A percentile compares a stretch with the other conserved stretches of the same genome.
phyloP scores from a whole-genome alignment of 179 eudicot species.

The Camellia oleifera region DNA sequence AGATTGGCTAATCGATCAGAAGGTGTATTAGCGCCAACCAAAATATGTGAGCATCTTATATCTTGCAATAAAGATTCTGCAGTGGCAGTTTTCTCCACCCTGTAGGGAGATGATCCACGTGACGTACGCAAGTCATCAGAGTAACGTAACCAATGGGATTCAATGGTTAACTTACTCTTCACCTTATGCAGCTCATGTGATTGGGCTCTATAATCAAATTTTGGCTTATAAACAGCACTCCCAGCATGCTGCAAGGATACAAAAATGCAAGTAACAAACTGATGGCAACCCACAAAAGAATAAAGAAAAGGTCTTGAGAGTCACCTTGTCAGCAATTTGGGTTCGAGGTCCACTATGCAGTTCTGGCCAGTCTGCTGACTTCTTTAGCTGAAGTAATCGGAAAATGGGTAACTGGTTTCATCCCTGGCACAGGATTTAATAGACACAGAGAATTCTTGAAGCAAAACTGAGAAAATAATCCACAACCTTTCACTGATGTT shows the following conservation, averaged over 20 bases:
- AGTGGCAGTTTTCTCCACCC: neutral
- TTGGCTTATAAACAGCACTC: constrained; percentile 25
- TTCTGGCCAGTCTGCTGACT: constrained; percentile 49
- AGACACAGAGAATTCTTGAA: constrained; percentile 70
- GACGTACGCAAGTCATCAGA: constrained; percentile 28
- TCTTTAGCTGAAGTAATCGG: neutral
- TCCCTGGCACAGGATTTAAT: constrained; percentile 65
- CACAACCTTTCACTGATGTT: constrained; percentile 56
- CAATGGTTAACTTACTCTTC: constrained; percentile 15
- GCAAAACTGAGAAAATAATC: constrained; percentile 78
- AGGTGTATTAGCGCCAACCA: constrained; percentile 10
- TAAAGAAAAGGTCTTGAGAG: neutral
- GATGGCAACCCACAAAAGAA: neutral
- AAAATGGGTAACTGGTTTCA: constrained; percentile 45
- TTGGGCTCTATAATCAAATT: constrained; percentile 23
- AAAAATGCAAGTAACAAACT: neutral
- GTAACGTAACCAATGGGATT: constrained; percentile 21
- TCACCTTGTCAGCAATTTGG: constrained; percentile 51
- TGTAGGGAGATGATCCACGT: constrained; percentile 51
- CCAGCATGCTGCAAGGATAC: constrained; percentile 27
- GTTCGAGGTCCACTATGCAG: constrained; percentile 56
- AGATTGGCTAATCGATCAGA: neutral
- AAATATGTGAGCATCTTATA: too few species aligned
- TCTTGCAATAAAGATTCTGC: neutral
- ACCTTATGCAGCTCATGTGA: constrained; percentile 31